phyloP scores from a whole-genome alignment of 1,139 yeast species.

The Suhomyces panamericanus region DNA sequence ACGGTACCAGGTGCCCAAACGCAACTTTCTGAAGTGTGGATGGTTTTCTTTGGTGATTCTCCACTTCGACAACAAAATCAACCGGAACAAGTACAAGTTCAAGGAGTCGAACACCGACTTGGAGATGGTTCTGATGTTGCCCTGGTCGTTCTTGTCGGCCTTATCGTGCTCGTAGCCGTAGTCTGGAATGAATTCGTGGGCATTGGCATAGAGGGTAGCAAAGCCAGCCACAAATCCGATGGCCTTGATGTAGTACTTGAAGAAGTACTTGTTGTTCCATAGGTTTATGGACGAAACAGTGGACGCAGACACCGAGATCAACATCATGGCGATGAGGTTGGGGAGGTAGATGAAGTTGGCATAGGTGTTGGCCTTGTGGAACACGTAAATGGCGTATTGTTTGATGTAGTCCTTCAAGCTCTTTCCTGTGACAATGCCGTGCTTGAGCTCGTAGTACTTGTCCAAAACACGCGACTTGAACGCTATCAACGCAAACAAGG shows the following conservation, averaged over 20 bases:
- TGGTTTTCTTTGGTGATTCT: conserved; percentile 43
- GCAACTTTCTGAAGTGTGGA: conserved; percentile 31
- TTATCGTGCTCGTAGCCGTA: conserved; percentile 19
- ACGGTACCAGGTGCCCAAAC: conserved; percentile 32
- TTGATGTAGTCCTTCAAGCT: conserved; percentile 14
- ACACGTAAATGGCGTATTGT: conserved; percentile 24
- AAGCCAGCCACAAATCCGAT: conserved; percentile 41
- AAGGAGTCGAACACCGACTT: conserved; percentile 31
- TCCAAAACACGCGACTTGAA: conserved; percentile 30
- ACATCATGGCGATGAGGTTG: conserved; percentile 36
- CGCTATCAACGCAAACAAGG: conserved; percentile 21
- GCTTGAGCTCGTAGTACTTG: conserved; percentile 30
- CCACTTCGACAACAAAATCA: conserved; percentile 45
- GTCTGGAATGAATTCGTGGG: conserved; percentile 28
- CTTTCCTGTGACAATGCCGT: conserved; percentile 17
- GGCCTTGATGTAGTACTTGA: conserved; percentile 37
- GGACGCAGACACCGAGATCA: conserved; percentile 35
- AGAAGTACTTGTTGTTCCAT: conserved; percentile 24
- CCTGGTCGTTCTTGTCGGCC: conserved; percentile 8
- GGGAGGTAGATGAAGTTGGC: conserved; percentile 41
- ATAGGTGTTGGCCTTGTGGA: conserved; percentile 33
- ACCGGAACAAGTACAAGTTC: conserved; percentile 36
- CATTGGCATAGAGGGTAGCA: conserved; percentile 29
- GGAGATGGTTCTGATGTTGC: conserved; percentile 28
- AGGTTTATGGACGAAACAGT: conserved; percentile 18